Evolutionary conservation across 108 stramenopile genomes (phyloP), one percentile per base, ranked within the genome.

Genomic region (Stephanodiscus triporus): DNA sequence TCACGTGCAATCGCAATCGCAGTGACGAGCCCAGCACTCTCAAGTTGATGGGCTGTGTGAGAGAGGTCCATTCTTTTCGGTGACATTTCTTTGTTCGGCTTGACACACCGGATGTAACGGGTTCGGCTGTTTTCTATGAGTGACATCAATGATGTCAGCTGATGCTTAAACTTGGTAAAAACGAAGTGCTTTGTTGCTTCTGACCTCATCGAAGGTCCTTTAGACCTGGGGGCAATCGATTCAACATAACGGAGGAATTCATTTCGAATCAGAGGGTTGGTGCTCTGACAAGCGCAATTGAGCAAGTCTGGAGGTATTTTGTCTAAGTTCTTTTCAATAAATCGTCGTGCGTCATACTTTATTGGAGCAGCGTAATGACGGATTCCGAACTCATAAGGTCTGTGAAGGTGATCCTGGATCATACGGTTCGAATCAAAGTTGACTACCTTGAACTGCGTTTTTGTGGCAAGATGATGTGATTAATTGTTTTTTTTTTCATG

Each of bases 1-100:
- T 96, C 94, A 24, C 96, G 82, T 13, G 91, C 84, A 26, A 99
- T 94, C 6, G 78, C 80, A 40, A 94, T 85, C 26, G 97, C 96
- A 66, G 97, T 97, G 29, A 97, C 83, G 24, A 99, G 89, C 20
- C 98, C 98, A 26, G 96, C 95, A 70, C 95, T 97, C 72, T 95
- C 81, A 8, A 99, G 85, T 72, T 99, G 98, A 23, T 82, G 72
- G 58, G 96, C 78, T 26, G 94, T 92, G 43, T 79, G 88, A 42
- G 66, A 38, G 74, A 91, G 87, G 68, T 96, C 88, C 22, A 83
- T 84, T 24, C 84, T 50, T 32, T 75, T 64, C 16, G 91, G 87
- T 17, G 66, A 59, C 85, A 89, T 93, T 6, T 56, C 49, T 48
- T 86, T 83, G 73, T 95, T 95, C 13, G 96, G 95, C 61, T 95